A percentile compares a stretch with the other conserved stretches of the same genome.
These are phyloP conservation scores for Colletotrichum orbiculare DNA, from an alignment of 2,329 filamentous ascomycete genomes.

Conservation along the genomic window DNA sequence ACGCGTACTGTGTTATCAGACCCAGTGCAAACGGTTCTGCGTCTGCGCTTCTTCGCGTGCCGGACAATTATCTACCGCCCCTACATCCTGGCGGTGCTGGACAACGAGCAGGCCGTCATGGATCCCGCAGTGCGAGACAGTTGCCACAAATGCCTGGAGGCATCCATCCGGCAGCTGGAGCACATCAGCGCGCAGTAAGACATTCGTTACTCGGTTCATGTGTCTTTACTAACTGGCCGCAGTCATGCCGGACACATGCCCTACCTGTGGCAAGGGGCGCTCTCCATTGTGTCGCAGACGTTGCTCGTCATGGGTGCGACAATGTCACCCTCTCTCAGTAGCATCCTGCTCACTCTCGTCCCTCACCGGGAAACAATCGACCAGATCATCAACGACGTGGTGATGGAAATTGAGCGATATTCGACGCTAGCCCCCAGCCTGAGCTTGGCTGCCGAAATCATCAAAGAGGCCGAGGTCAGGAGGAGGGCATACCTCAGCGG, in stretches of 20 bases:
- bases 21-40: slow-evolving; percentile 81
- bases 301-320: slow-evolving; percentile 86
- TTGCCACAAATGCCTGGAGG: slow-evolving; percentile 84
- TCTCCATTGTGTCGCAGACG: slow-evolving; percentile 85
- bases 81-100: slow-evolving; percentile 82
- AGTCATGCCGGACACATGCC: slow-evolving; percentile 86
- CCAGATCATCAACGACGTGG: slow-evolving; percentile 80
- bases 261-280: slow-evolving; percentile 86
- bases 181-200: slow-evolving; percentile 81
- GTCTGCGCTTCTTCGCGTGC: slow-evolving; percentile 85
- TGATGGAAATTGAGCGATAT: slow-evolving; percentile 80
- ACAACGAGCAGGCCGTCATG: slow-evolving; percentile 78
- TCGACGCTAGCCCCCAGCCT: slow-evolving; percentile 81
- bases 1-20: slow-evolving; percentile 74
- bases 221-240: slow-evolving; percentile 45
- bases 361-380: slow-evolving; percentile 73
- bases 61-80: slow-evolving; percentile 88
- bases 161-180: slow-evolving; percentile 82
- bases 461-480: slow-evolving; percentile 81
- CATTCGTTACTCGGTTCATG: slow-evolving; percentile 12
- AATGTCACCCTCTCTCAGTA: slow-evolving; percentile 78
- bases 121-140: slow-evolving; percentile 80
- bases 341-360: slow-evolving; percentile 69
- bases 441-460: slow-evolving; percentile 80
- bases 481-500: slow-evolving; percentile 71